phyloP scores from a whole-genome alignment of 2,329 filamentous ascomycete species.

The Ascochyta koolunga region DNA sequence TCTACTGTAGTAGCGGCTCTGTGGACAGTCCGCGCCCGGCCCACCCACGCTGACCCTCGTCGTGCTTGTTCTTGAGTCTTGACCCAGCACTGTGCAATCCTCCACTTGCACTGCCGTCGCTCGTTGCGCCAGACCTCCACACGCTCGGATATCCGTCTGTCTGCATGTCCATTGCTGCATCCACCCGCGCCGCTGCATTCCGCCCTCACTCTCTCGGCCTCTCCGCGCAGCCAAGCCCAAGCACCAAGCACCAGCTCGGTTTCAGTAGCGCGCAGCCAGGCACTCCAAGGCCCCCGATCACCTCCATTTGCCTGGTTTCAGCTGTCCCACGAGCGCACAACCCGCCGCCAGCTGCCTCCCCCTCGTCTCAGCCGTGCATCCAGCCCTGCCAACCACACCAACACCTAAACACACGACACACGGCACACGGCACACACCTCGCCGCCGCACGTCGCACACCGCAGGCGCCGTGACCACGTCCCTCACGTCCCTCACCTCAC shows the following conservation, averaged over 20 bases:
- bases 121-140: not conserved
- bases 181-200: not conserved
- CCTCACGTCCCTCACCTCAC: too few relatives aligned
- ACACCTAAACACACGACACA: slow-evolving; percentile 9
- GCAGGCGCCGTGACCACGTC: slow-evolving; percentile 7
- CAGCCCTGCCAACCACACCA: slow-evolving; percentile 26
- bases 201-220: slow-evolving; percentile 19
- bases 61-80: too few relatives aligned
- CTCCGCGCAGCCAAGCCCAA: slow-evolving; percentile 33
- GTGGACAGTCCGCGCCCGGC: not conserved
- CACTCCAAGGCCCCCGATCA: not conserved
- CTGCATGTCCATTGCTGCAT: not conserved
- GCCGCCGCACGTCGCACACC: slow-evolving; percentile 15
- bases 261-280: slow-evolving; percentile 1
- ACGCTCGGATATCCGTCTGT: too few relatives aligned
- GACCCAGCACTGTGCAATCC: too few relatives aligned
- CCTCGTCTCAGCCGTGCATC: slow-evolving; percentile 39
- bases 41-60: not conserved
- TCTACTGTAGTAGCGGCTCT: not conserved
- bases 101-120: not conserved
- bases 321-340: slow-evolving; percentile 17
- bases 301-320: slow-evolving; percentile 26
- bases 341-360: slow-evolving; percentile 26
- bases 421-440: not conserved
- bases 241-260: not conserved